Base-by-base conservation (phyloP, 2,329 filamentous ascomycete species). In the Hymenoscyphus linearis region DNA sequence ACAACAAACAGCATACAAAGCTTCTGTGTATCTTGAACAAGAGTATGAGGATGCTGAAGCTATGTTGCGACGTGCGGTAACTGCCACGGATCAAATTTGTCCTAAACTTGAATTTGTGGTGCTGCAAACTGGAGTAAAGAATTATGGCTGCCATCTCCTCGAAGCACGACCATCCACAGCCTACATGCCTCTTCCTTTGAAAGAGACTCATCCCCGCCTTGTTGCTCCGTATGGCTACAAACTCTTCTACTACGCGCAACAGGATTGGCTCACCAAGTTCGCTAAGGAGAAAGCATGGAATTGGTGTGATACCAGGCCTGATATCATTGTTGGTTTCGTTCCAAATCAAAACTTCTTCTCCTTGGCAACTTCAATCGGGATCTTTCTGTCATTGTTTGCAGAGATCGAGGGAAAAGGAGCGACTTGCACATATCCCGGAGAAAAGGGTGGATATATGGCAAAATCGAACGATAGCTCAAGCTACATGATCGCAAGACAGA, bases 81-180 rank as follows among this genome's bases (percentile, higher is more conserved):
- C 69, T 16, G 71, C 74, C 22, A 65, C 74, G 18, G 73, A 76
- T 61, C 60, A 61, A 31, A 69, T 76, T 16, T 74, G 68, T 65
- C 70, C 64, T 53, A 68, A 40, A 40, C 74, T 72, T 65, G 74
- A 75, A 70, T 77, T 74, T 68, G 72, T 74, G 31, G 67, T 76
- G 18, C 68, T 74, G 14, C 71, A 72, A 58, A 75, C 72, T 5
- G 74, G 74, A 25, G 69, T 72, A 22, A 75, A 76, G 64, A 69
- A 71, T 37, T 77, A 76, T 68, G 77, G 77, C 55, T 76, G 74
- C 62, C 76, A 79, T 59, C 73, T 77, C 55, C 69, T 77, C 10
- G 72, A 72, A 35, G 72, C 74, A 40, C 71, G 74, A 37, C 76
- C 76, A 37, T 76, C 76, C 1, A 72, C 69, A 22, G 71, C 73